Base-by-base conservation (phyloP, 164 flowering plant genomes). In the Liriodendron chinense region DNA sequence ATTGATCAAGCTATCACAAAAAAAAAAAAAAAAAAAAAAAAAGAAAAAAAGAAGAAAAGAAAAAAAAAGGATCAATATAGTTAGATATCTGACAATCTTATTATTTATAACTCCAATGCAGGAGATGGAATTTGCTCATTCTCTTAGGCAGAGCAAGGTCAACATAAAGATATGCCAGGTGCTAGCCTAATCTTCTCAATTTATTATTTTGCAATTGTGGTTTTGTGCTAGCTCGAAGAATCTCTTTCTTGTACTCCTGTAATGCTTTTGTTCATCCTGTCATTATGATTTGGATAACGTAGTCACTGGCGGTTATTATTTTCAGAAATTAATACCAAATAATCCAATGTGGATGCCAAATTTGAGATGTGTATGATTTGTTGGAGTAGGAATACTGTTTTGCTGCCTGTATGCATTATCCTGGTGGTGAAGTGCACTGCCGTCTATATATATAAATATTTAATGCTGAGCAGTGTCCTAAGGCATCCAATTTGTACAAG, bases 41-140 rank as follows among this genome's bases (percentile, higher is more conserved):
- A 34, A 34, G 43, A 34, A 34, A 34, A 7, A 34, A 34, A 7
- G 43, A 34, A n/a, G n/a, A n/a, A n/a, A 34, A 34, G 43, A 34
- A 34, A 7, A 34, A 34, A 34, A 7, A 34, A 34, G 43, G 43
- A 34, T 34, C 43, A 0, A 34, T 34, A 34, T 34, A 34, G 43
- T 34, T 34, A 28, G 69, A 25, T n/a, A 20, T 64, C 1, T 77
- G 13, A 34, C 0, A 23, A 3, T 63, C 4, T 47, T 69, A 10
- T 64, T 7, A n/a, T 47, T 24, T 23, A 61, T 56, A 28, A 21
- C 48, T 73, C 10, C 48, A 61, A 9, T 84, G 74, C 83, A 96
- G 98, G 98, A 96, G 79, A 96, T 92, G 98, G 98, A 96, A 77
- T 96, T 92, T 79, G 99, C 99, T 75, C 96, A 87, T 79, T 72